These are phyloP conservation scores for Punctularia strigosozonata DNA, from an alignment of 768 basidiomycete species.

Conservation along the genomic window DNA sequence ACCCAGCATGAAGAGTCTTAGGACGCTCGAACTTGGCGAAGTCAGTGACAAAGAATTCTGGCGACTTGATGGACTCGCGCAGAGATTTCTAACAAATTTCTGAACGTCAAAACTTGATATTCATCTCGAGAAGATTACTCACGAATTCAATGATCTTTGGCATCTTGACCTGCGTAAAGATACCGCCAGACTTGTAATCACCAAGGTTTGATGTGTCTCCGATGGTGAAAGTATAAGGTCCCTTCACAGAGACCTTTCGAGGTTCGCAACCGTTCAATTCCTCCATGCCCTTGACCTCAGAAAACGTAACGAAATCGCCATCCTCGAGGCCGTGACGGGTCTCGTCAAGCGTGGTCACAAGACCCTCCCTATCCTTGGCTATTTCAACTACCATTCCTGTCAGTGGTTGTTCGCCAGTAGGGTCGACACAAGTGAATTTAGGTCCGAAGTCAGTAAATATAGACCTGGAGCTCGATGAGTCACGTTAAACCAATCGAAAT, in stretches of 20 bases:
- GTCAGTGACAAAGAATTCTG: slow-evolving; percentile 90
- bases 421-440: slow-evolving; percentile 91
- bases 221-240: slow-evolving; percentile 95
- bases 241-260: slow-evolving; percentile 85
- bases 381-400: slow-evolving; percentile 94
- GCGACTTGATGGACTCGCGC: slow-evolving; percentile 66
- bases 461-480: slow-evolving; percentile 35
- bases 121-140: slow-evolving; percentile 19
- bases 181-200: slow-evolving; percentile 77
- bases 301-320: slow-evolving; percentile 94
- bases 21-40: slow-evolving; percentile 97
- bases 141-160: slow-evolving; percentile 94
- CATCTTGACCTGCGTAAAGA: slow-evolving; percentile 99
- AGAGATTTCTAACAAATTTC: slow-evolving; percentile 68
- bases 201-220: slow-evolving; percentile 78
- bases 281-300: slow-evolving; percentile 90
- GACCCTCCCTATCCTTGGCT: slow-evolving; percentile 82
- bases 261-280: slow-evolving; percentile 88
- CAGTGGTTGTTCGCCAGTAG: slow-evolving; percentile 93
- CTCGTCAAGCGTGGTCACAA: slow-evolving; percentile 95
- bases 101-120: slow-evolving; percentile 1
- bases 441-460: slow-evolving; percentile 95
- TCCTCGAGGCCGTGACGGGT: slow-evolving; percentile 97
- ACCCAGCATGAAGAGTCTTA: slow-evolving; percentile 80
- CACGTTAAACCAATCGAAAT: neutral